Percentiles rank a stretch among this genome's conserved stretches.
Conservation (phyloP, 2,329 filamentous ascomycete species). For the Zelopaecilomyces penicillatus region DNA sequence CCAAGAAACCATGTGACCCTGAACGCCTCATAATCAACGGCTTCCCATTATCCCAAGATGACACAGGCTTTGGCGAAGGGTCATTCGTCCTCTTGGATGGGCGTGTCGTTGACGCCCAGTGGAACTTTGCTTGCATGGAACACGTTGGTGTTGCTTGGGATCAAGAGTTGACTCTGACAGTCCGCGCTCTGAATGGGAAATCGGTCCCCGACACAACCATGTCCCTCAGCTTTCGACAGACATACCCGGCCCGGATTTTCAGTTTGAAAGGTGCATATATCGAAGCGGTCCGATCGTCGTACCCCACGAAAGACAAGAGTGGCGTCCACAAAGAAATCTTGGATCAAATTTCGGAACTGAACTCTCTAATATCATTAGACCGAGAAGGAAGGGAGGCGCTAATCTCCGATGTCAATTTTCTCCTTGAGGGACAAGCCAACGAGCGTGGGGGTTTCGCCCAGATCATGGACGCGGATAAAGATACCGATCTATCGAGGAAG, state of each 20-base stretch:
- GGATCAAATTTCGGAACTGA: too few relatives aligned
- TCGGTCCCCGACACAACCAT: slow-evolving; percentile 3
- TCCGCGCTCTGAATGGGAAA: slow-evolving; percentile 7
- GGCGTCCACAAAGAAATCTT: too few relatives aligned
- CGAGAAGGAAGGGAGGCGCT: too few relatives aligned
- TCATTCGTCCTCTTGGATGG: slow-evolving; percentile 5
- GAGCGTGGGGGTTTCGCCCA: too few relatives aligned
- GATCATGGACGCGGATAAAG: too few relatives aligned
- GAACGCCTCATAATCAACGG: slow-evolving; percentile 6
- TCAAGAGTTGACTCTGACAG: slow-evolving; percentile 3
- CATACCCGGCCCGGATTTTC: slow-evolving; percentile 1
- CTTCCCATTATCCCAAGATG: slow-evolving; percentile 7
- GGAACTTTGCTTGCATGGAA: slow-evolving; percentile 8
- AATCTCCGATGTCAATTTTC: too few relatives aligned
- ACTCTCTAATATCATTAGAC: too few relatives aligned
- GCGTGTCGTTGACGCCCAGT: slow-evolving; percentile 6
- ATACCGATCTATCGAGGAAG: too few relatives aligned
- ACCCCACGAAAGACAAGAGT: too few relatives aligned
- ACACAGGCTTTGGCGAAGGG: slow-evolving; percentile 6
- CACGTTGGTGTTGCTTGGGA: slow-evolving; percentile 4
- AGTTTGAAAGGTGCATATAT: too few relatives aligned
- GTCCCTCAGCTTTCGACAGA: slow-evolving; percentile 5
- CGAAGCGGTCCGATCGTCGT: too few relatives aligned
- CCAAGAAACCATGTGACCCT: slow-evolving; percentile 3
- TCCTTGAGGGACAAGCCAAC: too few relatives aligned